Base-by-base conservation (phyloP, 345 rosid species). In the Linum tenue region DNA sequence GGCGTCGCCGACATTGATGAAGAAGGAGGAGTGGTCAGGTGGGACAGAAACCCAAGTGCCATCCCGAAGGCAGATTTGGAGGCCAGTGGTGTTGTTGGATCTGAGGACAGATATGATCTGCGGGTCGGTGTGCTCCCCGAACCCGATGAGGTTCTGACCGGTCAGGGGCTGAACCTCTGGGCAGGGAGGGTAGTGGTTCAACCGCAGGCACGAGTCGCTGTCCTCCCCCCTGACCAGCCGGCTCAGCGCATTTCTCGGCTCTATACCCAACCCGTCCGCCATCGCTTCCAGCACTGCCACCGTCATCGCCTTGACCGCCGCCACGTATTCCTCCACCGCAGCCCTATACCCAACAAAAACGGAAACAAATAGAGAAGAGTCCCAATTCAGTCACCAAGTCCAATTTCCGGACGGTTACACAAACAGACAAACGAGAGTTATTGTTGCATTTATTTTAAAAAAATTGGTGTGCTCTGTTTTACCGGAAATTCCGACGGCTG, bases 101-200 rank as follows among this genome's bases (percentile, higher is more conserved):
- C 82, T 76, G 22, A 84, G 69, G 48, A 81, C 79, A 15, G 88
- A 84, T 6, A 84, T 79, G 60, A 84, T 84, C 69, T 84, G 88
- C 10, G 88, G 88, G 84, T 84, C 88, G 9, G 88, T 84, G 68
- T 84, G 88, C 63, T 84, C 88, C 60, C 88, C 88, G 71, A 84
- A 84, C 37, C 88, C 88, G 44, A 81, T 59, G 77, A 76, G 58
- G 67, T 74, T 79, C 63, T 69, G 72, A 50, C 82, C 80, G 8
- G 69, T 72, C 77, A 64, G 60, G 12, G 76, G 69, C 67, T 75
- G 79, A n/a, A 66, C 39, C 63, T 75, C 79, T 8, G 82, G 79
- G 67, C 78, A 77, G n/a, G 76, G 75, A 3, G 88, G 85, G 70
- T 84, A 84, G 73, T 84, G 72, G 67, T 84, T 84, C 39, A 84